Evolutionary conservation across 306 rosid genomes (phyloP), one percentile per base, ranked within the genome.

Genomic region (Casuarina cunninghamiana): DNA sequence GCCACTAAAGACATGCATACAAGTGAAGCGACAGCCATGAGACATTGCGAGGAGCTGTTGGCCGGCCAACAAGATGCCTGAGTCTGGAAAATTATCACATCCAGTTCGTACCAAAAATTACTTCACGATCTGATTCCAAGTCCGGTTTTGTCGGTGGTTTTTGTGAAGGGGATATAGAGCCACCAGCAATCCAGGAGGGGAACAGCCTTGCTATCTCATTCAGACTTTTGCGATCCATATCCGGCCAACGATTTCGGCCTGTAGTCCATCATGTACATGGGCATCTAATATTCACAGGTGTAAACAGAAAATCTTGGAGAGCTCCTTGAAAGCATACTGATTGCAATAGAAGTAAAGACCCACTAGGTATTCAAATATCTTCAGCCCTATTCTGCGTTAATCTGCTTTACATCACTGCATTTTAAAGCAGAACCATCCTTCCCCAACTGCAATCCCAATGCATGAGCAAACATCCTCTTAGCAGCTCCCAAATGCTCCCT

Each of bases 401-500:
- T 85, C 72, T 84, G 87, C 63, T 82, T 92, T 58, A 4, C 37
- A 77, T 85, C 92, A 78, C 70, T 77, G 81, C 81, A 79, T 79
- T 85, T 88, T 42, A 90, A 78, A 53, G 83, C 72, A 74, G 81
- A 80, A 63, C 82, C 83, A 50, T 82, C 90, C 88, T 90, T 91
- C 74, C 89, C 93, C 26, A 90, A 66, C 10, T 72, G 91, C 83
- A 78, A 85, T 76, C 99, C 97, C 82, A 96, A 79, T 78, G 99
- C 99, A 84, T 90, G 87, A 78, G 98, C 93, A 81, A 96, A 93
- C 91, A 96, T 87, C 82, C 98, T 91, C 91, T 89, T 93, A 4
- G 98, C 98, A 71, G 98, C 98, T 78, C 99, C 99, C 71, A 93
- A 4, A 71, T 91, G 96, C 82, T 96, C 98, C 85, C 80, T 88